These are phyloP conservation scores for Raffaelea albimanens DNA, from an alignment of 2,329 filamentous ascomycete genomes.

Conservation along the genomic window DNA sequence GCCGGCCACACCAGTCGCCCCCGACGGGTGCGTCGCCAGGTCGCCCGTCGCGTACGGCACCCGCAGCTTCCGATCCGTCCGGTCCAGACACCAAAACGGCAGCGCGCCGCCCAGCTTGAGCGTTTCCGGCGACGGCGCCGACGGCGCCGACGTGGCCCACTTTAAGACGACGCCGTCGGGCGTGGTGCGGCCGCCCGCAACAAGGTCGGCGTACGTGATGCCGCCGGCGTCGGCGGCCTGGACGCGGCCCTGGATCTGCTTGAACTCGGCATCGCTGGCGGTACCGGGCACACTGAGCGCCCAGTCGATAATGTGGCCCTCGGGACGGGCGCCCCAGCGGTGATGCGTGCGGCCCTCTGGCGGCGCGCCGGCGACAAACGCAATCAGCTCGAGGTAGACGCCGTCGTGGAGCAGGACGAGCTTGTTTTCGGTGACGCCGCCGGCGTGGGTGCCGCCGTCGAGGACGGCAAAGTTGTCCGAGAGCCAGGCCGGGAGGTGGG, in stretches of 20 bases:
- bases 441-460: slow-evolving; percentile 52
- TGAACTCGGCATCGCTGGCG: slow-evolving; percentile 20
- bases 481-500: slow-evolving; percentile 38
- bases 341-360: slow-evolving; percentile 36
- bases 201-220: slow-evolving; percentile 37
- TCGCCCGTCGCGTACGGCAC: slow-evolving; percentile 35
- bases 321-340: slow-evolving; percentile 46
- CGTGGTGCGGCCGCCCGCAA: slow-evolving; percentile 41
- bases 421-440: slow-evolving; percentile 50
- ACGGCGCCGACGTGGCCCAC: slow-evolving; percentile 44
- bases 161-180: slow-evolving; percentile 47
- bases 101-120: slow-evolving; percentile 34
- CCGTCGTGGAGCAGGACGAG: slow-evolving; percentile 55
- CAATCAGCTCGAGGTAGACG: slow-evolving; percentile 57
- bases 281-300: slow-evolving; percentile 36
- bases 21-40: slow-evolving; percentile 37
- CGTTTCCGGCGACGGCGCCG: slow-evolving; percentile 14
- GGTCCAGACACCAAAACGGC: slow-evolving; percentile 59
- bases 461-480: slow-evolving; percentile 45
- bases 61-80: slow-evolving; percentile 43
- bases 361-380: slow-evolving; percentile 41
- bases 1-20: slow-evolving; percentile 38
- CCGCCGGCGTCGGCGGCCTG: slow-evolving; percentile 17
- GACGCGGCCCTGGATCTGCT: slow-evolving; percentile 26
- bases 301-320: slow-evolving; percentile 49